Base-by-base conservation (phyloP, 163 green algal genomes). In the Trebouxiophyceae sp. region DNA sequence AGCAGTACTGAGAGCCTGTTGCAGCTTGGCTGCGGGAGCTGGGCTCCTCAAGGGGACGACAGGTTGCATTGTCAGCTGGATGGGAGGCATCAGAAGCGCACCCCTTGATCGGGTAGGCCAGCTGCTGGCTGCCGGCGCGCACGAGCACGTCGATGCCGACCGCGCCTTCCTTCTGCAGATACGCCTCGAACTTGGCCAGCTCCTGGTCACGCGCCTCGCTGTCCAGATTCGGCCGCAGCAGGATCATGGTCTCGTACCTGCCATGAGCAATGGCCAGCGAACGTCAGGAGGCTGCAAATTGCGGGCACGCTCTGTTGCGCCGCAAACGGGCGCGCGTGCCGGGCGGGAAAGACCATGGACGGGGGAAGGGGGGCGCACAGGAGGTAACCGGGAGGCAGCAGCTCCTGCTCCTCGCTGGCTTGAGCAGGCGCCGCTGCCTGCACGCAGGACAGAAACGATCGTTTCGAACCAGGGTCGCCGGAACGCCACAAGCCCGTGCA, bases 181-280 rank as follows among this genome's bases (percentile, higher is more conserved):
- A 95, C 0, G 87, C 86, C 73, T 96, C 89, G 68, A 96, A 95
- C 76, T 92, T 91, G 27, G 88, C 90, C 34, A 96, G 81, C 78
- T 96, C 88, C 50, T 81, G 45, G 64, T 95, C 86, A 65, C 83
- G 82, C 57, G 91, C 81, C 72, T 95, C 84, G 32, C 94, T 87
- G 32, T 62, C 84, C 61, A 96, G 66, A 27, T 81, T 74, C 19
- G 86, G 81, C 31, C 86, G 81, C 69, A 96, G 70, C 31, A 96
- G 82, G 28, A 96, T 77, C 89, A 96, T 93, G 20, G 89, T 96
- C 79, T 96, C 89, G 68, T 96, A 96, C 60, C 85, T 91, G 57
- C 56, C 60, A 58, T 54, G 12, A 50, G 39, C 39, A 50, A 50
- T 50, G 19, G 19, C 39, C 12, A 50, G 39, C 19, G 19, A n/a